These are phyloP conservation scores for Paulownia fortunei DNA, from an alignment of 257 asterid genomes.

Conservation along the genomic window DNA sequence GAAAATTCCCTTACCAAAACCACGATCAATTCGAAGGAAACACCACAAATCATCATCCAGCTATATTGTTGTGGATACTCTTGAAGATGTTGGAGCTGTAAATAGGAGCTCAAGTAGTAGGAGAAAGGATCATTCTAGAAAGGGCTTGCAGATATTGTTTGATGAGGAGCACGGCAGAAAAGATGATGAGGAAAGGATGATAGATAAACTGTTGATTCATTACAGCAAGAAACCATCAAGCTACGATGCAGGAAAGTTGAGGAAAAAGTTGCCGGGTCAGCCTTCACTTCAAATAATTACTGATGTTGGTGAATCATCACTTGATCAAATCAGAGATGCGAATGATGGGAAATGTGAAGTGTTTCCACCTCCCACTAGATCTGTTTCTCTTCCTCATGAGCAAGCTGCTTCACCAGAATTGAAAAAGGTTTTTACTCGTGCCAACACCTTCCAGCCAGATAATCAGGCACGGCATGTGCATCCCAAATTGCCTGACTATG, in stretches of 20 bases:
- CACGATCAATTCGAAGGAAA: constrained; percentile 72
- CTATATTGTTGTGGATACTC: constrained; percentile 38
- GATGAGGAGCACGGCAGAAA: constrained; percentile 57
- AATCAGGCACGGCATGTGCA: constrained; percentile 85
- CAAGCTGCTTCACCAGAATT: constrained; percentile 46
- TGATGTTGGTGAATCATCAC: constrained; percentile 55
- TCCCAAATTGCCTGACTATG: constrained; percentile 93
- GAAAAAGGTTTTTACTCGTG: constrained; percentile 61
- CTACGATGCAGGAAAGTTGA: constrained; percentile 47
- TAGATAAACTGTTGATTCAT: constrained; percentile 81
- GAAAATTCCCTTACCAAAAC: constrained; percentile 60
- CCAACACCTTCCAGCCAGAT: constrained; percentile 78
- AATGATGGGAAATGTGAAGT: constrained; percentile 38
- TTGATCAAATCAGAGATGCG: constrained; percentile 37
- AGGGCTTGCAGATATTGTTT: constrained; percentile 64
- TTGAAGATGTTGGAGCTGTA: constrained; percentile 52
- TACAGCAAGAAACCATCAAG: constrained; percentile 83
- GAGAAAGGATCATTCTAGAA: constrained; percentile 72
- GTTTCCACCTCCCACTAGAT: constrained; percentile 57
- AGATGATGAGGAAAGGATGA: constrained; percentile 80
- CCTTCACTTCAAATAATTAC: constrained; percentile 31
- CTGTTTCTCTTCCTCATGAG: constrained; percentile 73
- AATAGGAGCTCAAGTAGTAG: constrained; percentile 67
- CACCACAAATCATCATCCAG: constrained; percentile 63
- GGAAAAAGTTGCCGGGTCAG: constrained; percentile 40